phyloP scores from a whole-genome alignment of 306 rosid species.

The Acacia crassicarpa region DNA sequence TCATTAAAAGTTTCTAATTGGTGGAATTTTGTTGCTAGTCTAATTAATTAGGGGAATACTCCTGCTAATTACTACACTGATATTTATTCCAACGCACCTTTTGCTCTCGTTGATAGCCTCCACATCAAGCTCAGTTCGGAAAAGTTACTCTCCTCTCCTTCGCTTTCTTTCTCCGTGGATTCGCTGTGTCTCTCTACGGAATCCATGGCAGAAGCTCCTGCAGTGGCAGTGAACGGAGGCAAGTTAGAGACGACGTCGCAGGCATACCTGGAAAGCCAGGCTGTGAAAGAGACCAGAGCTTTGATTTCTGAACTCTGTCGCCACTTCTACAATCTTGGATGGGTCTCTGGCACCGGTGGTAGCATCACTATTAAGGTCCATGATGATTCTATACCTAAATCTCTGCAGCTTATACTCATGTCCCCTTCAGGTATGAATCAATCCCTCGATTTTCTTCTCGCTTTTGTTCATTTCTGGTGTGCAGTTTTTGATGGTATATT shows the following conservation, averaged over 20 bases:
- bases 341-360: slow-evolving; percentile 98
- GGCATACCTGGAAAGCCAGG: slow-evolving; percentile 66
- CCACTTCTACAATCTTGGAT: slow-evolving; percentile 83
- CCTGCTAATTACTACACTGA: not conserved
- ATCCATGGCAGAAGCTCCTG: slow-evolving; percentile 27
- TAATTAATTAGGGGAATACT: not conserved
- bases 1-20: not conserved
- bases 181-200: slow-evolving; percentile 27
- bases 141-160: not conserved
- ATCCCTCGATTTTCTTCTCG: not conserved
- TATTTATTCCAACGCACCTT: not conserved
- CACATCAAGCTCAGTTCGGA: slow-evolving; percentile 27
- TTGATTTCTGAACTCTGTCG: slow-evolving; percentile 89
- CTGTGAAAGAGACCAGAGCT: slow-evolving; percentile 68
- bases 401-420: slow-evolving; percentile 74
- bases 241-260: slow-evolving; percentile 54
- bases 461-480: slow-evolving; percentile 10
- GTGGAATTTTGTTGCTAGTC: not conserved
- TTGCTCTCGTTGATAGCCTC: slow-evolving; percentile 4
- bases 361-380: slow-evolving; percentile 86
- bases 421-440: slow-evolving; percentile 74
- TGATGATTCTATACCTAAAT: slow-evolving; percentile 72
- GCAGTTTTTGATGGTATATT: not conserved
- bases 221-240: slow-evolving; percentile 45
- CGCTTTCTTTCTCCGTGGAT: not conserved